Evolutionary conservation across 2,329 filamentous ascomycete species (phyloP), one percentile per base, ranked within the genome.

Genomic region (Penicillium sp.): DNA sequence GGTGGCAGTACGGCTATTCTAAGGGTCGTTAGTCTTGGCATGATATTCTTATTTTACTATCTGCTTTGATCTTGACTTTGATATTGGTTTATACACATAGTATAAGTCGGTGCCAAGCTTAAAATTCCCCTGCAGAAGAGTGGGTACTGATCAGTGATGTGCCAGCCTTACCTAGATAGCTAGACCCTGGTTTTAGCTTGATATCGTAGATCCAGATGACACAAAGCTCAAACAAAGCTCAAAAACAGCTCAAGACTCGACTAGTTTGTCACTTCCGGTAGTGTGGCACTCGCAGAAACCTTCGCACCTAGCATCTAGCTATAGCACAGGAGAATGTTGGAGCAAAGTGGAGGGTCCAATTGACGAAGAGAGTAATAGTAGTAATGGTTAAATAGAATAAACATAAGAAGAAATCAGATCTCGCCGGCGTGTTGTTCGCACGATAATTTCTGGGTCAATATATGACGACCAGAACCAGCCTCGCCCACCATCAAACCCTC

Each of bases 401-500:
- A 62, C 61, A 65, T 45, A 36, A 57, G 53, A 64, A 59, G 51
- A 58, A 45, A 60, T 59, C 55, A 54, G 39, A 50, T 50, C 39
- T 58, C 50, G 55, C 50, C 44, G 49, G 34, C 36, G 29, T 56
- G 49, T 36, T 34, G 44, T 27, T 40, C 43, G 43, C 54, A 47
- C 38, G 29, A 50, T 57, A 29, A 53, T 53, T 38, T 40, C 48
- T 53, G 49, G 34, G 41, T 25, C 50, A 60, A 38, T 50, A 53
- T 55, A 52, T 57, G 49, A 55, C 38, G 51, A 41, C 55, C 48
- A 62, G 54, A 60, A 55, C 57, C 49, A 61, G 59, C 60, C 60
- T 54, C 62, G 47, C 39, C 53, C 46, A 55, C 66, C 65, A 65
- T 64, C 63, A 66, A 65, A 65, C 69, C 65, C 59, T 64, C 65